These are phyloP conservation scores for Fusarium denticulatum DNA, from an alignment of 2,329 filamentous ascomycete species.

Conservation along the genomic window DNA sequence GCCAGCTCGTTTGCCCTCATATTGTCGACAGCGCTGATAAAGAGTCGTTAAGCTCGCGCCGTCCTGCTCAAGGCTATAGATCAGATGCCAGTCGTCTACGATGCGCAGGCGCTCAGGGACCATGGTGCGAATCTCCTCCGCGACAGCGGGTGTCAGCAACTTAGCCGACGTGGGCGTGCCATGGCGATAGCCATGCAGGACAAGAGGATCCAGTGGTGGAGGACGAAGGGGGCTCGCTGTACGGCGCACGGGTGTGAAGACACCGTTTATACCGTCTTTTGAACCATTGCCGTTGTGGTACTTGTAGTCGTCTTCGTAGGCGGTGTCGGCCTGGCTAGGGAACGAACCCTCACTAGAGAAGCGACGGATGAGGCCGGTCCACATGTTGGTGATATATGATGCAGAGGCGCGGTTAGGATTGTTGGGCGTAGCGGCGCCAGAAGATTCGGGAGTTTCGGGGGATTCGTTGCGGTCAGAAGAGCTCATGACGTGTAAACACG, in stretches of 20 bases:
- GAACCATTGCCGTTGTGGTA: slow-evolving; percentile 49
- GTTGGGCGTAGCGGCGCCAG: slow-evolving; percentile 39
- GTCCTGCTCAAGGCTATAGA: slow-evolving; percentile 92
- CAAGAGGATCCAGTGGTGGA: slow-evolving; percentile 85
- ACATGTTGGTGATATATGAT: slow-evolving; percentile 52
- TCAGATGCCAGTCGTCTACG: slow-evolving; percentile 84
- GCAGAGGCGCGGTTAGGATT: slow-evolving; percentile 39
- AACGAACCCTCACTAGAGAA: slow-evolving; percentile 63
- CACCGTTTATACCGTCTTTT: slow-evolving; percentile 63
- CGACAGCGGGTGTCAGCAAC: slow-evolving; percentile 77
- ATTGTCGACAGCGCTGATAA: slow-evolving; percentile 80
- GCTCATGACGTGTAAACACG: slow-evolving; percentile 26
- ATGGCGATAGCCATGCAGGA: slow-evolving; percentile 71
- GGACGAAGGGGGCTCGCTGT: slow-evolving; percentile 84
- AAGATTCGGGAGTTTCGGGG: slow-evolving; percentile 37
- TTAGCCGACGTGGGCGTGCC: slow-evolving; percentile 68
- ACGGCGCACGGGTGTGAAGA: slow-evolving; percentile 64
- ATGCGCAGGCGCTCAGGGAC: slow-evolving; percentile 88
- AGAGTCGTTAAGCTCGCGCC: slow-evolving; percentile 88
- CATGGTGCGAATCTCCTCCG: slow-evolving; percentile 92
- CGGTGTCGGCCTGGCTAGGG: slow-evolving; percentile 43
- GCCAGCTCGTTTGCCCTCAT: slow-evolving; percentile 76
- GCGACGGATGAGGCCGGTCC: slow-evolving; percentile 73
- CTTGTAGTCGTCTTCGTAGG: slow-evolving; percentile 28
- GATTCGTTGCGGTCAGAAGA: slow-evolving; percentile 36